Percentiles rank a stretch among this genome's conserved stretches.
These are phyloP conservation scores for Citrus trifoliata DNA, from an alignment of 345 rosid species.

Conservation along the genomic window DNA sequence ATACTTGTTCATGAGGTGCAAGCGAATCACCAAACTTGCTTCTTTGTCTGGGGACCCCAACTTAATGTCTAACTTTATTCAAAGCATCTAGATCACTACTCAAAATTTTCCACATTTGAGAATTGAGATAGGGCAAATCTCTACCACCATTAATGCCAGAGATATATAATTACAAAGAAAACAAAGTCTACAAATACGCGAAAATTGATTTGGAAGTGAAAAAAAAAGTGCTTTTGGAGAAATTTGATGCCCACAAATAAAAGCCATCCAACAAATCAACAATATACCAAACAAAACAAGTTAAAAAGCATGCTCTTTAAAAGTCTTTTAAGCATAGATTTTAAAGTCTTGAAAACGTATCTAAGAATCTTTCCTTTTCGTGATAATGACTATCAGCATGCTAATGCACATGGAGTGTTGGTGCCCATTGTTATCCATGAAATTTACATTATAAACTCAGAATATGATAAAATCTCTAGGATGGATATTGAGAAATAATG, in stretches of 20 bases:
- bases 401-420: neutral
- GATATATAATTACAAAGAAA: neutral
- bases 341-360: neutral
- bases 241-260: neutral
- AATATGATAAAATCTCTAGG: neutral
- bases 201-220: neutral
- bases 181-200: no score
- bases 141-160: neutral
- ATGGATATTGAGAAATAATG: neutral
- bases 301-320: neutral
- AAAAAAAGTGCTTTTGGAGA: neutral
- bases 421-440: neutral
- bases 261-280: neutral
- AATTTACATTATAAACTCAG: neutral
- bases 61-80: neutral
- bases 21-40: neutral
- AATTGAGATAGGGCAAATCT: neutral
- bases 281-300: neutral
- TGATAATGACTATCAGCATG: neutral
- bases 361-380: neutral
- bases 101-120: neutral
- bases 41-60: neutral
- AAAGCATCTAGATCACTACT: neutral
- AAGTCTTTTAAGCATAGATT: neutral
- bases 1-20: neutral